Conservation (phyloP, 768 basidiomycete genomes). For the Myochromella boudieri region DNA sequence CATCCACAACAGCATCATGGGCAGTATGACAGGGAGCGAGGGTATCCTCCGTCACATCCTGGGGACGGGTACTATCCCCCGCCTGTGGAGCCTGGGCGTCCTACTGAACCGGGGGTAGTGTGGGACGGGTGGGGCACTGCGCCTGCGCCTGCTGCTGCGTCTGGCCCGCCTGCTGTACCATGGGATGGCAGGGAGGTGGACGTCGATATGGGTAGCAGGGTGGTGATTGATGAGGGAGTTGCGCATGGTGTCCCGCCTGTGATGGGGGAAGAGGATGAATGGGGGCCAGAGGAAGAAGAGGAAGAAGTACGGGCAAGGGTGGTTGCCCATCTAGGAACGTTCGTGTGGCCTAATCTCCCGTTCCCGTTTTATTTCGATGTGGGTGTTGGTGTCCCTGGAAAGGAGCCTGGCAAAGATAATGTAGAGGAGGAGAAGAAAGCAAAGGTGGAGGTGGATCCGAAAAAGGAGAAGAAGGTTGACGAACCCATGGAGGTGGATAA, state of each 20-base stretch:
- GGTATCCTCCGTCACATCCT: no score
- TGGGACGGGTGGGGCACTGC: no score
- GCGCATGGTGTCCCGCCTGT: conserved; percentile 9
- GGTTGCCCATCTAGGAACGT: conserved; percentile 51
- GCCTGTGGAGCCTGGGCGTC: no score
- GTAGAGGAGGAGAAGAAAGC: background rate
- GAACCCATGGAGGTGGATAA: no score
- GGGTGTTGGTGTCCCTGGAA: no score
- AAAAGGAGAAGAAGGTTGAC: conserved; percentile 15
- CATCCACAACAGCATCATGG: no score
- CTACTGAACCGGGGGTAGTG: no score
- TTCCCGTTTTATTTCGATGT: conserved; percentile 56
- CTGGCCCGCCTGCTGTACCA: no score
- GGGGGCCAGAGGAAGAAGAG: conserved; percentile 11
- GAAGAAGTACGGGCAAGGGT: conserved; percentile 27
- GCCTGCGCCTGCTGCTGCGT: no score
- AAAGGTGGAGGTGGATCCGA: conserved; percentile 10
- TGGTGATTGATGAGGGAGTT: background rate
- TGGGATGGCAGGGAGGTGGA: no score
- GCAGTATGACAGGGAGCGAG: no score
- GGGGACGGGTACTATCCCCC: no score
- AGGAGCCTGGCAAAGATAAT: background rate
- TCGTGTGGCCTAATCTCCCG: conserved; percentile 55
- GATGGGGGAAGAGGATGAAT: conserved; percentile 9
- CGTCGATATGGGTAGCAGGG: background rate